Base-by-base conservation (phyloP, 192 early-diverging fungal genomes). In the Mortierella antarctica region DNA sequence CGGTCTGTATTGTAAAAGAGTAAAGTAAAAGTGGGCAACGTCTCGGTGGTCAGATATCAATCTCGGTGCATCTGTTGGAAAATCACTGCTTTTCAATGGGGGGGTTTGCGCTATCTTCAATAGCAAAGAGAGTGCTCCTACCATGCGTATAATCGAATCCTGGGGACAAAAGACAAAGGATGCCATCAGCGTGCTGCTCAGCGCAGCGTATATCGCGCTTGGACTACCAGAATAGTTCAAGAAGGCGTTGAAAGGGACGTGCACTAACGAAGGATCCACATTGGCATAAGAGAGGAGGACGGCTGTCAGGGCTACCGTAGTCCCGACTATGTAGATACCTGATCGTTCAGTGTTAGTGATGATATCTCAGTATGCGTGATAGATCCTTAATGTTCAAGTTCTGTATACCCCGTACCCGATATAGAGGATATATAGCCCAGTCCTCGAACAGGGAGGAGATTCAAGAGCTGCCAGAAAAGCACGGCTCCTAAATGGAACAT, bases 131-230 rank as follows among this genome's bases (percentile, higher is more conserved):
- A 6, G n/a, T 39, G 1, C 41, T 17, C 48, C 44, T 62, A 79
- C 69, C 76, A 79, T 71, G 13, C 76, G 76, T 44, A 71, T 71
- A 12, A 79, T 45, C 0, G 76, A 48, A 39, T 79, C 76, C 48
- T 79, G 76, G 1, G 69, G 76, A 49, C 76, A 79, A 62, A 79
- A 79, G 46, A 71, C 67, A 62, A 79, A 79, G 0, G 76, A 71
- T 12, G 69, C 68, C 76, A 79, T 79, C 13, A 79, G 50, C 2
- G 64, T 44, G 21, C 76, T 79, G 40, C 76, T 71, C 9, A 79
- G 49, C 14, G 20, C 31, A 5, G 76, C 68, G n/a, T 79, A 79
- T 11, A 71, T 17, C 5, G 68, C 64, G 47, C 58, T 79, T 17
- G 62, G 13, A 39, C 64, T 79, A 61, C 76, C 76, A 49, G 76